phyloP scores from a whole-genome alignment of 495 filamentous ascomycete genomes.

The Penicillium pulvis region DNA sequence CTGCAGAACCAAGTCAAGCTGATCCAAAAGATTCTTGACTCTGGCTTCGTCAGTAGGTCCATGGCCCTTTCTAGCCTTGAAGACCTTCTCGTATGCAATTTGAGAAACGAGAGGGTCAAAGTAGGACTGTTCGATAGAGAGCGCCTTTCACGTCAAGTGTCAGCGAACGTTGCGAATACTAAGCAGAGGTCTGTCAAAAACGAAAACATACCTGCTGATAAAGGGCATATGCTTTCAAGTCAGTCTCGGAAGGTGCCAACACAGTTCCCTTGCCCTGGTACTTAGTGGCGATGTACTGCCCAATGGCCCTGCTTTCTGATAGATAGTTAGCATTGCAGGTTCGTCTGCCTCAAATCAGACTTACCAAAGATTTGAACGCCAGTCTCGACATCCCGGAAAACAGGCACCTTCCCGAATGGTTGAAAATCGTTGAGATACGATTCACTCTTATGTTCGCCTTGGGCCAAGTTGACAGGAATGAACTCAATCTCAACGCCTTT shows the following conservation, averaged over 20 bases:
- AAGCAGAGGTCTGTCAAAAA: too few species aligned
- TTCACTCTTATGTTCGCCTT: slow-evolving; percentile 12
- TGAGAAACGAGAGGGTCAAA: slow-evolving; percentile 10
- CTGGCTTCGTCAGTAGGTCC: slow-evolving; percentile 9
- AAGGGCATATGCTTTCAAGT: slow-evolving; percentile 3
- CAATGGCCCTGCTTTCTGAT: slow-evolving; percentile 8
- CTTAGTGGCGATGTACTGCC: slow-evolving; percentile 1
- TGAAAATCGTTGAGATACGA: slow-evolving; percentile 5
- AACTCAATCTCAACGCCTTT: slow-evolving; percentile 7
- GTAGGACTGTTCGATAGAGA: slow-evolving; percentile 11
- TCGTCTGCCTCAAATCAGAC: background rate
- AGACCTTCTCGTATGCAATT: slow-evolving; percentile 12
- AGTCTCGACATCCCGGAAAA: slow-evolving; percentile 8
- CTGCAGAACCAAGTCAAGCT: slow-evolving; percentile 4
- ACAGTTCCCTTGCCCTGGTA: slow-evolving; percentile 1
- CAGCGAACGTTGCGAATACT: too few species aligned
- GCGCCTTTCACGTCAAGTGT: background rate
- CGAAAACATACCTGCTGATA: slow-evolving; percentile 1
- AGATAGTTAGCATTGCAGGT: too few species aligned
- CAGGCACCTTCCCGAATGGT: slow-evolving; percentile 15
- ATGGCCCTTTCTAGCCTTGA: slow-evolving; percentile 8
- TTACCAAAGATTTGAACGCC: slow-evolving; percentile 10
- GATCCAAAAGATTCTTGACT: background rate
- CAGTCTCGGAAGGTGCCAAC: background rate
- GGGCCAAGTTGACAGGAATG: slow-evolving; percentile 1